Conservation (phyloP, 352 stramenopile genomes). For the Phytopythium mirpurense region DNA sequence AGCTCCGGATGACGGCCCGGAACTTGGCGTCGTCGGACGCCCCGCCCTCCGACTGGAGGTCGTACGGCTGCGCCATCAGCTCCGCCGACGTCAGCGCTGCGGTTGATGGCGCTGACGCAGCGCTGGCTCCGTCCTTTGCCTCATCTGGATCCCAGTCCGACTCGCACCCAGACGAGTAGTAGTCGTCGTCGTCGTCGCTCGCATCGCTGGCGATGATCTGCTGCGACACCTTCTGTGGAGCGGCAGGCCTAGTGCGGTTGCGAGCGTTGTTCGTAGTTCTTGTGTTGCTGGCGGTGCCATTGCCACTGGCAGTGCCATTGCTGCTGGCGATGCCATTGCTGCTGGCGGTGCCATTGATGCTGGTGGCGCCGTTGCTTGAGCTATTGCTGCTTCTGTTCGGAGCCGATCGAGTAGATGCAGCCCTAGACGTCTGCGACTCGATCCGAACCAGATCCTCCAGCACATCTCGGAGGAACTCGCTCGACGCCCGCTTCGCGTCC, state of each 20-base stretch:
- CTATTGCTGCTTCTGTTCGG: neutral
- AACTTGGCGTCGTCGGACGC: conserved; percentile 48
- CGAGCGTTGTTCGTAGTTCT: neutral
- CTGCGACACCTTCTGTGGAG: conserved; percentile 26
- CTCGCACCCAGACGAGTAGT: conserved; percentile 38
- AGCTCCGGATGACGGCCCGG: conserved; percentile 62
- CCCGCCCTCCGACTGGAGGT: conserved; percentile 36
- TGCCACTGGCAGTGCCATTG: neutral
- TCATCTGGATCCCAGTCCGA: conserved; percentile 28
- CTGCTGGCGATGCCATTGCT: neutral
- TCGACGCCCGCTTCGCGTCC: conserved; percentile 67
- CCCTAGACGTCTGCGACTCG: neutral
- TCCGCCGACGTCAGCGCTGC: conserved; percentile 12
- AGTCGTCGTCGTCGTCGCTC: conserved; percentile 50
- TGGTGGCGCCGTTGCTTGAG: neutral
- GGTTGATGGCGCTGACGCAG: neutral
- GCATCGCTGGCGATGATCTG: conserved; percentile 62
- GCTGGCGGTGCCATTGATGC: neutral
- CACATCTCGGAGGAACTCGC: conserved; percentile 63
- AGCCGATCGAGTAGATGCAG: neutral
- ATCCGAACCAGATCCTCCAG: conserved; percentile 30
- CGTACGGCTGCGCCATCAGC: conserved; percentile 39
- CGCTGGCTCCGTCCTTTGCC: conserved; percentile 12
- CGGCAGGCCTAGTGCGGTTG: neutral
- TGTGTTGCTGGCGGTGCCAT: too few species aligned